Base-by-base conservation (phyloP, 768 basidiomycete species). In the Sarcomyxa edulis region DNA sequence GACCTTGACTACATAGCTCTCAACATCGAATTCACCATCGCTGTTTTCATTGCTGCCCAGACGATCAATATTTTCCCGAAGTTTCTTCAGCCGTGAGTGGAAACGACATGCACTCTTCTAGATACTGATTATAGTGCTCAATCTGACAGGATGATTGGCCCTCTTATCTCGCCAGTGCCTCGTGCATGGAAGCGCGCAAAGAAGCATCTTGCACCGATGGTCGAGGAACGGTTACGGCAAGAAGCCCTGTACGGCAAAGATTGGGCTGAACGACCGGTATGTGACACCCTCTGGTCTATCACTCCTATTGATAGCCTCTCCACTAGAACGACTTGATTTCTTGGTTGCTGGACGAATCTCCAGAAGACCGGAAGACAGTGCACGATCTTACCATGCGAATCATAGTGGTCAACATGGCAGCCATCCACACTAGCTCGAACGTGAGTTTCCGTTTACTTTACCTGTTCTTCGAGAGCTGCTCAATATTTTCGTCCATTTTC, bases 1-100 rank as follows among this genome's bases (percentile, higher is more conserved):
- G 48, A 73, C 40, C 48, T 48, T 5, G 69, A 65, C 22, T 76
- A 66, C 40, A 52, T 59, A 15, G 48, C 51, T 5, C 46, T 71
- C n/a, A 61, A 56, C 32, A 51, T 63, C 11, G 42, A 52, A 25
- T 70, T 63, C 39, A 52, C 69, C 4, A 43, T 54, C 11, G 56
- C 64, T 14, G 53, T 74, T 12, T 42, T 63, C 6, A 59, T 49
- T 15, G 51, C 53, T 2, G 55, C 55, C 0, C 20, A 28, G 2
- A 53, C 61, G 6, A 56, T 76, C 24, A 56, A 55, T 16, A 23
- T 65, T 7, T 60, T 68, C 38, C 75, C 74, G 0, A 34, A 45
- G 14, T 56, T 68, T 41, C 39, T 76, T 11, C 64, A 61, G 45
- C 68, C 70, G 74, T 75, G 40, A 35, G 68, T 46, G 12, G n/a